Evolutionary conservation across 2,329 filamentous ascomycete genomes (phyloP), one percentile per base, ranked within the genome.

Genomic region (Xylaria sp.): DNA sequence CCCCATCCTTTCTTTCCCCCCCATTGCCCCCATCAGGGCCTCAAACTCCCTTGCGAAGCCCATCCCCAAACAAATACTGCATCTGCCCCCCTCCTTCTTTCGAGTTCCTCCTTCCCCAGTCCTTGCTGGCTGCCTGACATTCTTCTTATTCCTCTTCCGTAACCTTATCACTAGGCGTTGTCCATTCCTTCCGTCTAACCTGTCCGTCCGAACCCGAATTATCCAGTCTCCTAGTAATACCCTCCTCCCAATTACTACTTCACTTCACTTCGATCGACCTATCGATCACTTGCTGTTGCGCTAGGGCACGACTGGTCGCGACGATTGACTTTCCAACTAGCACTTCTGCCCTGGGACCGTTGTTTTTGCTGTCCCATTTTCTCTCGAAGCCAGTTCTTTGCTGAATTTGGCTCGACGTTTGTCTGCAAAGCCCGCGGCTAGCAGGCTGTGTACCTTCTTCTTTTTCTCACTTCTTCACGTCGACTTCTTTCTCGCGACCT

Each of bases 311-410:
- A 60, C 66, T 53, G 54, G 64, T 66, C 62, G 65, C 63, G 58
- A 63, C 65, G 40, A 69, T 74, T 71, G 69, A 67, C 51, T 58
- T 71, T 72, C 50, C 44, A 63, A 63, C 66, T 71, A 64, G 48
- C 54, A 63, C 60, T 70, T 68, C 47, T 54, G 32, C 63, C 68
- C 57, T 55, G 73, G 72, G 65, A 72, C 73, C 57, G 66, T 71
- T 65, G n/a, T 65, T 64, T 42, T 63, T 60, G 63, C 44, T 58
- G 61, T 66, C 60, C 61, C 58, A 37, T 68, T 61, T 65, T 71
- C 69, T 68, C 65, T 47, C 51, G 60, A 60, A 69, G 74, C 69
- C 74, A 79, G 73, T 78, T 79, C 78, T 79, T 79, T 69, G 74
- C 72, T 79, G 78, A 78, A 77, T 78, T 70, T 78, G 76, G 75